Base-by-base conservation (phyloP, 2,329 filamentous ascomycete species). In the Pestalotiopsis sp. region DNA sequence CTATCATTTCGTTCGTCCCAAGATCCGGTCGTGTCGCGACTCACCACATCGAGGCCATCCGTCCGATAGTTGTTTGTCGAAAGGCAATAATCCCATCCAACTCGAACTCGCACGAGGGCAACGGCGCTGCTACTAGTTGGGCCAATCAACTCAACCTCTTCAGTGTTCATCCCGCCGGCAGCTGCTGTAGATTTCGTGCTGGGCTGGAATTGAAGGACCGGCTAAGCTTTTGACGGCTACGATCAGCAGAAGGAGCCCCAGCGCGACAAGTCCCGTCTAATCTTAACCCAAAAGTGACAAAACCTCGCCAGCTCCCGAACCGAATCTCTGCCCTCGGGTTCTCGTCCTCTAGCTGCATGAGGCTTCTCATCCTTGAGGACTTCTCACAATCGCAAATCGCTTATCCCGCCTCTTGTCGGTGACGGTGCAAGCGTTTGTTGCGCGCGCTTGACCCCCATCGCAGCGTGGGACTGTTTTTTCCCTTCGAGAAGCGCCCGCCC, bases 221-320 rank as follows among this genome's bases (percentile, higher is more conserved):
- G 61, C 61, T 64, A 64, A 20, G 59, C 59, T 36, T 25, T 39
- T n/a, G 59, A 62, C 61, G 61, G 61, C 61, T 49, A 64, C 61
- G 61, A 64, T 64, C 61, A 64, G 25, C 61, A 23, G 14, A 38
- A 52, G 36, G 61, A 23, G 20, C 61, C 61, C 38, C 20, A 11
- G n/a, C 11, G 41, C 61, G 41, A 49, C 61, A 64, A 64, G 61
- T 64, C 61, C 61, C 61, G 61, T 64, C 61, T 64, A 64, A 64
- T 64, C 61, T 64, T 64, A 64, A 52, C 61, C 61, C 61, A 64
- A 49, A 36, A 64, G 61, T 62, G 59, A 25, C 61, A 49, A 45
- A 64, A 59, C 61, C 38, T 64, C 61, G 61, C 61, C 36, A 31
- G 39, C 39, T 49, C 41, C 61, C 61, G 61, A 52, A 64, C n/a